phyloP scores from a whole-genome alignment of 2,329 filamentous ascomycete genomes.

The Orbilia quercus region DNA sequence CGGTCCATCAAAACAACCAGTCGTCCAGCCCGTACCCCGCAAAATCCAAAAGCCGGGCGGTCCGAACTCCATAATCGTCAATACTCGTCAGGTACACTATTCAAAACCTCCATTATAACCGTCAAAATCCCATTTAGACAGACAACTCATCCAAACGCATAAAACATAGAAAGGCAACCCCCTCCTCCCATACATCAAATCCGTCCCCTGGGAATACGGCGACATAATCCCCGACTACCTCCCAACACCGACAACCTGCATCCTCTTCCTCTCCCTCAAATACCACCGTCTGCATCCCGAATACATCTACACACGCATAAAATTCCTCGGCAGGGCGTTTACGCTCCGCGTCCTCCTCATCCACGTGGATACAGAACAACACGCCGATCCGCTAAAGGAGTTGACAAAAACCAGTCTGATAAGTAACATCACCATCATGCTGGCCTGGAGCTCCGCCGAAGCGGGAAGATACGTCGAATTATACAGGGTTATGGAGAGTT shows the following conservation, averaged over 20 bases:
- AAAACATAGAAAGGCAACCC: conserved; percentile 95
- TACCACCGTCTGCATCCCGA: conserved; percentile 97
- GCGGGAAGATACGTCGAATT: conserved; percentile 92
- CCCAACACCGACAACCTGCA: conserved; percentile 85
- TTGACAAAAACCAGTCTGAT: conserved; percentile 91
- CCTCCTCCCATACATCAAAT: conserved; percentile 82
- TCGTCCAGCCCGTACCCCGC: conserved; percentile 54
- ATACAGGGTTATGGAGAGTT: conserved; percentile 94
- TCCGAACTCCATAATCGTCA: conserved; percentile 57
- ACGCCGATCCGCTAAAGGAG: conserved; percentile 88
- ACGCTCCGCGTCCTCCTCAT: conserved; percentile 86
- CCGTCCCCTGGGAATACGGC: conserved; percentile 93
- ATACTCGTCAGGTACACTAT: conserved; percentile 61
- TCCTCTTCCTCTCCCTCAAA: conserved; percentile 91
- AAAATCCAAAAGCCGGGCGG: conserved; percentile 52
- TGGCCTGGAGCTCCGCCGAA: conserved; percentile 95
- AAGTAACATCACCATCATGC: conserved; percentile 89
- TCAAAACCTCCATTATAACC: conserved; percentile 9
- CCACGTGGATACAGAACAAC: conserved; percentile 86
- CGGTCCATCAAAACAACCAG: conserved; percentile 57
- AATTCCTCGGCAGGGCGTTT: conserved; percentile 84
- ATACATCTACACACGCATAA: conserved; percentile 95
- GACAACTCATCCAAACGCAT: too few relatives aligned
- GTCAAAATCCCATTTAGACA: too few relatives aligned
- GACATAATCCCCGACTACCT: conserved; percentile 97